Evolutionary conservation across 768 basidiomycete genomes (phyloP).

Genomic region (Termitomyces sp.): DNA sequence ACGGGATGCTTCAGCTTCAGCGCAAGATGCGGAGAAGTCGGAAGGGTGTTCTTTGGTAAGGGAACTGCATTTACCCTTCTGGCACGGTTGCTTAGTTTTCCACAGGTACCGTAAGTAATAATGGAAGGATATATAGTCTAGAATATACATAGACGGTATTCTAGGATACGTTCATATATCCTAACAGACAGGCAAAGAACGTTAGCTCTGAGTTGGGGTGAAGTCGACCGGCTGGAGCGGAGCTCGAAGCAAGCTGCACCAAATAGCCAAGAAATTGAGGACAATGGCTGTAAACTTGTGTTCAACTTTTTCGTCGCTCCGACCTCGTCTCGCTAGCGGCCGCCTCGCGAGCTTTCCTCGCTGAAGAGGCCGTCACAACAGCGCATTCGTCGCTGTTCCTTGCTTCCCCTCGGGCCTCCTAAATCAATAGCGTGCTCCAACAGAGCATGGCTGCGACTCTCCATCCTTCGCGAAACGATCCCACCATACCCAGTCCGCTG

Average conservation of each 20-base stretch:
- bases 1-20: slow-evolving; percentile 95
- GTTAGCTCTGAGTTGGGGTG: no score
- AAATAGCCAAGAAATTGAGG: slow-evolving; percentile 14
- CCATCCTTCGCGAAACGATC: slow-evolving; percentile 40
- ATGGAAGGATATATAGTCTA: background rate
- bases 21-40: slow-evolving; percentile 91
- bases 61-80: slow-evolving; percentile 1
- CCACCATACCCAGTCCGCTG: slow-evolving; percentile 31
- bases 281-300: background rate
- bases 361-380: background rate
- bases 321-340: background rate
- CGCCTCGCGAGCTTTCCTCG: background rate
- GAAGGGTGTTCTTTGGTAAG: slow-evolving; percentile 84
- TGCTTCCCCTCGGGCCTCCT: slow-evolving; percentile 11
- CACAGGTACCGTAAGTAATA: slow-evolving; percentile 55
- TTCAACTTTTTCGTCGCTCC: background rate
- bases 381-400: background rate
- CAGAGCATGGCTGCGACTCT: slow-evolving; percentile 46
- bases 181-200: no score
- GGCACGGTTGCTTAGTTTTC: slow-evolving; percentile 1
- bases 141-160: slow-evolving; percentile 7
- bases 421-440: slow-evolving; percentile 15
- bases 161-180: slow-evolving; percentile 1
- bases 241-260: slow-evolving; percentile 12
- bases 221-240: no score